Evolutionary conservation across 345 rosid genomes (phyloP).

Genomic region (Firmiana major): DNA sequence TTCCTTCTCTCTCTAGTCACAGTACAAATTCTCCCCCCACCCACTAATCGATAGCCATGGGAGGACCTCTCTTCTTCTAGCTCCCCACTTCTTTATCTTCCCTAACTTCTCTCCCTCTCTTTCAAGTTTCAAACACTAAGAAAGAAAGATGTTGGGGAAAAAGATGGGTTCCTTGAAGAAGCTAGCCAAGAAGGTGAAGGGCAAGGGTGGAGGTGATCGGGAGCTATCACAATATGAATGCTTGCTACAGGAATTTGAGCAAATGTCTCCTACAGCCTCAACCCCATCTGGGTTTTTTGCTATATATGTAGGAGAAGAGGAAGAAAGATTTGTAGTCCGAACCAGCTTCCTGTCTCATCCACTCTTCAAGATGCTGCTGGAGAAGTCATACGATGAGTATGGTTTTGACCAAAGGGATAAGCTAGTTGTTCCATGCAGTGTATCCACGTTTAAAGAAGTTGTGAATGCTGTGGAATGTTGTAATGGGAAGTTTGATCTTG

Average conservation of each 20-base stretch:
- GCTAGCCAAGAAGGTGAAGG: slow-evolving; percentile 71
- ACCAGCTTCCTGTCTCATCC: slow-evolving; percentile 75
- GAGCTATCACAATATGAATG: slow-evolving; percentile 38
- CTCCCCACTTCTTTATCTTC: neutral
- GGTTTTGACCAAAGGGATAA: slow-evolving; percentile 47
- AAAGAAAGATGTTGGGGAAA: slow-evolving; percentile 51
- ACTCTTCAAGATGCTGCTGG: slow-evolving; percentile 72
- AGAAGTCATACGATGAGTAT: slow-evolving; percentile 68
- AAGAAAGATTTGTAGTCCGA: slow-evolving; percentile 65
- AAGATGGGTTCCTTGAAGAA: slow-evolving; percentile 74
- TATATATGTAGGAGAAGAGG: slow-evolving; percentile 71
- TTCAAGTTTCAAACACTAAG: neutral
- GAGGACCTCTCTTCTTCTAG: neutral
- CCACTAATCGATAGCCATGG: slow-evolving; percentile 3
- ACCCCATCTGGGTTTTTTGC: slow-evolving; percentile 79
- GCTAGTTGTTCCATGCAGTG: slow-evolving; percentile 76
- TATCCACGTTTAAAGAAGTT: slow-evolving; percentile 64
- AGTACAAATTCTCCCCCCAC: slow-evolving; percentile 18
- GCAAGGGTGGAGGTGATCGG: slow-evolving; percentile 25
- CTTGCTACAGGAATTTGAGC: slow-evolving; percentile 33
- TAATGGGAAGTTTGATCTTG: slow-evolving; percentile 67
- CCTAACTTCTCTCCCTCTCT: neutral
- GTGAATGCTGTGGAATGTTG: slow-evolving; percentile 61
- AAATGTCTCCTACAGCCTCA: slow-evolving; percentile 15
- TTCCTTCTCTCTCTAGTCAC: slow-evolving; percentile 14